Conservation (phyloP, 2,329 filamentous ascomycete genomes). For the Xylariales sp. region DNA sequence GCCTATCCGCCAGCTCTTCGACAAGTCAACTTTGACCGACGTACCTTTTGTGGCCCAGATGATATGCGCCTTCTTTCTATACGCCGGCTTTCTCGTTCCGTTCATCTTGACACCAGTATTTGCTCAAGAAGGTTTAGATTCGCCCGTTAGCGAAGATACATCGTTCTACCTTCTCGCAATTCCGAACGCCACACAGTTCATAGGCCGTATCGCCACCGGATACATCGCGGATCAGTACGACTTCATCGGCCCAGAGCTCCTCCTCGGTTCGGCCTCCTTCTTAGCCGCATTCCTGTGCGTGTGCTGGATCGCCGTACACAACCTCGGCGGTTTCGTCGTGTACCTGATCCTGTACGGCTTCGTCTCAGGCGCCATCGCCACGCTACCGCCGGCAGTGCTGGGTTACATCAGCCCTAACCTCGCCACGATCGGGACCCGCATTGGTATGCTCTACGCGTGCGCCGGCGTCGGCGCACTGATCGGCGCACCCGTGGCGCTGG, state of each 20-base stretch:
- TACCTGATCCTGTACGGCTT: constrained; percentile 27
- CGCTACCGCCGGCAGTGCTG: not conserved
- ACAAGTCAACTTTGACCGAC: not conserved
- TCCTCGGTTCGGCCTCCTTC: constrained; percentile 17
- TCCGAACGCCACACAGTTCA: constrained; percentile 12
- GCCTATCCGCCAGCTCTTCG: not conserved
- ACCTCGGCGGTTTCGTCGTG: constrained; percentile 16
- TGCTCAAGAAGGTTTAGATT: not conserved
- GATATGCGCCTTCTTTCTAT: not conserved
- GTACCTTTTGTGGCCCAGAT: not conserved
- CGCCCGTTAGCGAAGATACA: not conserved
- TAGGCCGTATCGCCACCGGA: not conserved
- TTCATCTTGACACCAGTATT: not conserved
- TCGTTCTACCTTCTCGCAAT: not conserved
- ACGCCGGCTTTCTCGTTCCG: not conserved
- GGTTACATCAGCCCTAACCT: not conserved
- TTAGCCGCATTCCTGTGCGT: constrained; percentile 20
- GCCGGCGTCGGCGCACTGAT: constrained; percentile 1
- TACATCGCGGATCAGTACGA: constrained; percentile 6
- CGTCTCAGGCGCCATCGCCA: constrained; percentile 18
- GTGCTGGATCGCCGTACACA: constrained; percentile 20
- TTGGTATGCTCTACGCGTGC: not conserved
- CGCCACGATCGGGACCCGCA: not conserved
- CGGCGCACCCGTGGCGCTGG: not conserved
- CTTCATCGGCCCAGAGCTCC: not conserved